These are phyloP conservation scores for Candida piceae DNA, from an alignment of 805 yeast species.

Conservation along the genomic window DNA sequence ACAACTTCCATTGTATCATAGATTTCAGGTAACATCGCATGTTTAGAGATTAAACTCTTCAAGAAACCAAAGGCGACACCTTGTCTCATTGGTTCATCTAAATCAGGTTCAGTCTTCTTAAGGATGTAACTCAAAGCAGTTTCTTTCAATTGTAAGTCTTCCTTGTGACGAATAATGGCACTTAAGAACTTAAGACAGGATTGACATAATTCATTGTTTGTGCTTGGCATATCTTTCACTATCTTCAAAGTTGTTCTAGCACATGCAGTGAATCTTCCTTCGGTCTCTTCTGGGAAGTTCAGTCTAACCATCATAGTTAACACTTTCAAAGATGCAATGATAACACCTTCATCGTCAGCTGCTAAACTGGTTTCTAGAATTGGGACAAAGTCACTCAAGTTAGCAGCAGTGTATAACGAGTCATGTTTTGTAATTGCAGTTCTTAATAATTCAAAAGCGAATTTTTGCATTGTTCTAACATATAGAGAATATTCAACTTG, in stretches of 20 bases:
- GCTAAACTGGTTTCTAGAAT: slow-evolving; percentile 53
- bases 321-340: slow-evolving; percentile 60
- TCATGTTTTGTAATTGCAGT: slow-evolving; percentile 64
- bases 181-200: slow-evolving; percentile 71
- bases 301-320: slow-evolving; percentile 56
- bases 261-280: slow-evolving; percentile 49
- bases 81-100: slow-evolving; percentile 85
- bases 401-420: slow-evolving; percentile 50
- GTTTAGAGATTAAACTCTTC: slow-evolving; percentile 70
- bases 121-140: slow-evolving; percentile 70
- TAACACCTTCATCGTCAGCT: slow-evolving; percentile 74
- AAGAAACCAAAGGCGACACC: slow-evolving; percentile 83
- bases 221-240: slow-evolving; percentile 70
- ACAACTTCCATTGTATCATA: slow-evolving; percentile 84
- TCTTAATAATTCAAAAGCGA: slow-evolving; percentile 71
- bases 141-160: slow-evolving; percentile 60
- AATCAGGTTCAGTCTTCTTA: slow-evolving; percentile 72
- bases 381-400: slow-evolving; percentile 72
- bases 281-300: slow-evolving; percentile 53
- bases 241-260: slow-evolving; percentile 58
- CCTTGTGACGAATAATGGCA: slow-evolving; percentile 62
- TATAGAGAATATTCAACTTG: slow-evolving; percentile 54
- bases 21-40: slow-evolving; percentile 76
- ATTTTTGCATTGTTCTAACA: slow-evolving; percentile 59
- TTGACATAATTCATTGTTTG: slow-evolving; percentile 77